Conservation (phyloP, 179 eudicot species). For the Beta lomatogona region DNA sequence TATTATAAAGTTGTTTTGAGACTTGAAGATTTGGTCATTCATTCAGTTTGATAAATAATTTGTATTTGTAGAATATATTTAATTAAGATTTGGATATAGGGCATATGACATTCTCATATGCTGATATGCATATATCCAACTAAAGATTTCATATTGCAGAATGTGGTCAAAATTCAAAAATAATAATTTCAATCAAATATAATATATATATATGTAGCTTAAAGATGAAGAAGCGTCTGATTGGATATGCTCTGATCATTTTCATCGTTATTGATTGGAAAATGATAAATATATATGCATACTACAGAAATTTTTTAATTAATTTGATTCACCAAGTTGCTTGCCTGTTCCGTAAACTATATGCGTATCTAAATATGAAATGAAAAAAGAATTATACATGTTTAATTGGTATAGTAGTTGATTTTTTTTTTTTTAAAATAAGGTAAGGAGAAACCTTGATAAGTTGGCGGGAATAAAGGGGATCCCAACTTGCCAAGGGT, state of each 20-base stretch:
- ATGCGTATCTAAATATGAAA: too few species aligned
- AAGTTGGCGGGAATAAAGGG: too few species aligned
- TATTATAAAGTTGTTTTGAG: neutral
- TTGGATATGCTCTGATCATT: conserved; percentile 9
- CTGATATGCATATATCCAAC: conserved; percentile 8
- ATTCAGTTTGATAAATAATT: neutral
- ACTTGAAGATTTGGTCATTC: conserved; percentile 18
- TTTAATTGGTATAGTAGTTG: too few species aligned
- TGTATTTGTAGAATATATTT: conserved; percentile 1
- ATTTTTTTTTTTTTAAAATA: too few species aligned
- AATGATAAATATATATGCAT: neutral
- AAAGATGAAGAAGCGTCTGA: conserved; percentile 25
- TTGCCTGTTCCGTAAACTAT: neutral
- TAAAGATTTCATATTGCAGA: conserved; percentile 22
- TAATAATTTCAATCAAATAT: conserved; percentile 10
- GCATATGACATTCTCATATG: conserved; percentile 28
- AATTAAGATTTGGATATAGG: conserved; percentile 21
- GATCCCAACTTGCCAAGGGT: too few species aligned
- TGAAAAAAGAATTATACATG: too few species aligned
- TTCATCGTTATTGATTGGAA: neutral
- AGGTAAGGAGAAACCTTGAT: too few species aligned
- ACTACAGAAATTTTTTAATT: neutral
- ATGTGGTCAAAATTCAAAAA: conserved; percentile 20
- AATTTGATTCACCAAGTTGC: neutral
- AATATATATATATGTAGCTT: neutral